Evolutionary conservation across 345 rosid genomes (phyloP).

Genomic region (Pelargonium nanum): DNA sequence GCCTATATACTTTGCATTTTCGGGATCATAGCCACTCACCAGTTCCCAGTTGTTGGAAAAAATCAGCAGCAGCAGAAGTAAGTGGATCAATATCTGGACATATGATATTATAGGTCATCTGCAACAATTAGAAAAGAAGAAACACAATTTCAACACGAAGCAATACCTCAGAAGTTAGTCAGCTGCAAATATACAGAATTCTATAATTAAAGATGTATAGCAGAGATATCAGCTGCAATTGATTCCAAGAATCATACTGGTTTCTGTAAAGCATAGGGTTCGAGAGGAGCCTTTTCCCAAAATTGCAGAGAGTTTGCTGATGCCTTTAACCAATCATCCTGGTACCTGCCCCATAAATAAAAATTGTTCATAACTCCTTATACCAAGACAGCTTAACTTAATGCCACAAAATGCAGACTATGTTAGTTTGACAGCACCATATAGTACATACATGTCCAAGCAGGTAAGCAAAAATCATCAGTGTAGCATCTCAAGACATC

Average conservation of each 20-base stretch:
- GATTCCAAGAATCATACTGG: slow-evolving; percentile 40
- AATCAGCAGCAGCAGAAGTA: slow-evolving; percentile 83
- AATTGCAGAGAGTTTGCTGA: slow-evolving; percentile 67
- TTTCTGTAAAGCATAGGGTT: slow-evolving; percentile 83
- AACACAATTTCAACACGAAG: slow-evolving; percentile 3
- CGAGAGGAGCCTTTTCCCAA: slow-evolving; percentile 99
- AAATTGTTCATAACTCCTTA: background rate
- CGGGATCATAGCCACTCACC: slow-evolving; percentile 38
- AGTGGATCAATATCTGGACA: slow-evolving; percentile 98
- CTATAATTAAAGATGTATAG: background rate
- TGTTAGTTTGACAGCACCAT: background rate
- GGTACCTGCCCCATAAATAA: slow-evolving; percentile 51
- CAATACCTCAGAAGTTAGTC: background rate
- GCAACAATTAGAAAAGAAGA: slow-evolving; percentile 29
- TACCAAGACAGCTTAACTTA: background rate
- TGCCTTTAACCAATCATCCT: slow-evolving; percentile 97
- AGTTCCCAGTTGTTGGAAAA: slow-evolving; percentile 91
- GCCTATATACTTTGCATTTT: background rate
- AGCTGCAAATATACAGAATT: slow-evolving; percentile 1
- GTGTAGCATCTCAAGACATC: too few relatives aligned
- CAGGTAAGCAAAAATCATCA: too few relatives aligned
- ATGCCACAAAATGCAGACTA: background rate
- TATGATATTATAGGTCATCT: slow-evolving; percentile 71
- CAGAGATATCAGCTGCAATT: background rate
- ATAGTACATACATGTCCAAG: too few relatives aligned